Conservation (phyloP, 2,329 filamentous ascomycete genomes). For the Paecilomyces niveus region DNA sequence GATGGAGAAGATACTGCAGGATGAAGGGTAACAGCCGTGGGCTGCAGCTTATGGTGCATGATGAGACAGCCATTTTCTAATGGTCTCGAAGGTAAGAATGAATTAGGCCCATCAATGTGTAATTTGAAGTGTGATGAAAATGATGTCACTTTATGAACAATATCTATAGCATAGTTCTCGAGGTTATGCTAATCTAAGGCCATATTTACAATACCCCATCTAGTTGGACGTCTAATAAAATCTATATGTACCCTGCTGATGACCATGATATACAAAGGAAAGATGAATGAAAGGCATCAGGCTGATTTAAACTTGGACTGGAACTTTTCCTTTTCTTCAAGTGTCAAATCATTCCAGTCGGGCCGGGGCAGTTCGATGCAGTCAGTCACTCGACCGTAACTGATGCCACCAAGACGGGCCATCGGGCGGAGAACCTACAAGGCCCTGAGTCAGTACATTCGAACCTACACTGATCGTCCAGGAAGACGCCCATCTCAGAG, state of each 20-base stretch:
- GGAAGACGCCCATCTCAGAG: neutral
- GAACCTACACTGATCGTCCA: neutral
- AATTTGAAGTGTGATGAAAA: no score
- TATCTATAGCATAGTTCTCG: neutral
- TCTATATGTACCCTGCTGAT: neutral
- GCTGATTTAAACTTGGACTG: neutral
- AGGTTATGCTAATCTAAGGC: neutral
- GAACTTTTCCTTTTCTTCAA: neutral
- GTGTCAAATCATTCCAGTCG: neutral
- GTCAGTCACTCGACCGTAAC: conserved; percentile 62
- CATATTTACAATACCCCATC: neutral
- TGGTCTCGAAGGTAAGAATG: no score
- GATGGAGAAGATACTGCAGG: conserved; percentile 40
- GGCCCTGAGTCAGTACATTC: neutral
- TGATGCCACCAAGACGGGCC: conserved; percentile 70
- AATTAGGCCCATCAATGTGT: no score
- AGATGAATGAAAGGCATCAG: neutral
- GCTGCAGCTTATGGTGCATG: conserved; percentile 9
- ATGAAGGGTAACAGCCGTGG: conserved; percentile 43
- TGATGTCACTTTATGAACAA: neutral
- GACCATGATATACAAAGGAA: neutral
- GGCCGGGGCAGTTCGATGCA: conserved; percentile 61
- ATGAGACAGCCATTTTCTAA: neutral
- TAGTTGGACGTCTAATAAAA: neutral
- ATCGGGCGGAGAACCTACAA: conserved; percentile 58